Evolutionary conservation across 768 basidiomycete genomes (phyloP), one percentile per base, ranked within the genome.

Genomic region (Holtermannia corniformis): DNA sequence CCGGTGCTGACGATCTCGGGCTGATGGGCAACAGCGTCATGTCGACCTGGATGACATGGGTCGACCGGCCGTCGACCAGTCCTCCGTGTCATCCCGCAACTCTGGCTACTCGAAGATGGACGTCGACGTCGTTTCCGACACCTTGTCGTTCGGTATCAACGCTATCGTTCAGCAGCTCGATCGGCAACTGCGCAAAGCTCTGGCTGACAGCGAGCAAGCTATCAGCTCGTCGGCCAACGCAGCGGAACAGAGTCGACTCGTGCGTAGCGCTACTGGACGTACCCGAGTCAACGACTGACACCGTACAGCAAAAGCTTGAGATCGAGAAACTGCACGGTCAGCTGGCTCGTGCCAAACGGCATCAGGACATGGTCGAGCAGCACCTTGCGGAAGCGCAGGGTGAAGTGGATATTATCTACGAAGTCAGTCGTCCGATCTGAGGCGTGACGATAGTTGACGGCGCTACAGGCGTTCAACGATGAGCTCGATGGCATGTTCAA

Each of bases 321-420:
- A 73, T 86, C 3, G 83, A 85, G 61, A 79, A 77, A 51, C 70
- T 78, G 20, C 77, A 78, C 48, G 69, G 78, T 23, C 86, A 89
- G 57, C 76, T 90, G 25, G 79, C 57, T 72, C 49, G 67, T 26
- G 57, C 80, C 16, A 83, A 79, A 58, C 79, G 85, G 16, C 85
- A 87, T 68, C 83, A 82, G 56, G 87, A 86, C 60, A 74, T 89
- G 24, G 80, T 90, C 3, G 87, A 87, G 70, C 81, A 80, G 59
- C 77, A 91, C 24, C 76, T 89, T 13, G 77, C 79, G 16, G 86
- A 92, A 63, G 80, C 82, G 26, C 85, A 84, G 7, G 78, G 82
- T 1, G 91, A 95, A 75, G 86, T 92, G 72, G 87, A 91, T 63
- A 86, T 89, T 68, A 85, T 93, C 80, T 92, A 91, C 59, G 86